phyloP scores from a whole-genome alignment of 345 rosid species.

The Euphorbia tirucalli region DNA sequence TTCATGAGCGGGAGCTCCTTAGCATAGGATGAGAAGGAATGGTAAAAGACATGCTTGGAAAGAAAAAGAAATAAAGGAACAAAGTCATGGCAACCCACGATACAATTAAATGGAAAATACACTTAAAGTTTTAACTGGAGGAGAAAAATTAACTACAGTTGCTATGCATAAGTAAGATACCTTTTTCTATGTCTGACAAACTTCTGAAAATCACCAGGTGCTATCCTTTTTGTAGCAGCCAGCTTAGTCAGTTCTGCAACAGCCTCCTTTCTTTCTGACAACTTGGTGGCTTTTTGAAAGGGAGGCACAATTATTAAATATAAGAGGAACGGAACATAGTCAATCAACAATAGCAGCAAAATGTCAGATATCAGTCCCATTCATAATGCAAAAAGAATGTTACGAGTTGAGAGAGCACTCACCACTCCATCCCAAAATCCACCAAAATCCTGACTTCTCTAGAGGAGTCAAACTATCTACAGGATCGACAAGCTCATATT shows the following conservation, averaged over 20 bases:
- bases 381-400: conserved; percentile 8
- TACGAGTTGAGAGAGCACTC: conserved; percentile 36
- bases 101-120: not conserved
- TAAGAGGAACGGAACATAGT: not conserved
- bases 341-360: not conserved
- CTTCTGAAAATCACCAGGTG: conserved; percentile 90
- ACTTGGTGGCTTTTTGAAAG: conserved; percentile 94
- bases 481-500: conserved; percentile 92
- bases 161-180: conserved; percentile 31
- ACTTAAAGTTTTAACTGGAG: not conserved
- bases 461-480: conserved; percentile 93
- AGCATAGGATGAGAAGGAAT: too few relatives aligned
- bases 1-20: not conserved
- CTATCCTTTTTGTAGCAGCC: conserved; percentile 87
- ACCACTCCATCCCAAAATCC: conserved; percentile 99
- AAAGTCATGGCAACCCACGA: not conserved
- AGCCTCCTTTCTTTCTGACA: conserved; percentile 97
- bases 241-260: conserved; percentile 93
- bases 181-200: conserved; percentile 91
- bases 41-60: not conserved
- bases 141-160: not conserved
- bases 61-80: not conserved
- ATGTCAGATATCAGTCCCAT: conserved; percentile 12
- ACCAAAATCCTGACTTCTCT: conserved; percentile 95
- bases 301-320: conserved; percentile 11